Evolutionary conservation across 345 rosid species (phyloP), one percentile per base, ranked within the genome.

Genomic region (Arabis hirsuta): DNA sequence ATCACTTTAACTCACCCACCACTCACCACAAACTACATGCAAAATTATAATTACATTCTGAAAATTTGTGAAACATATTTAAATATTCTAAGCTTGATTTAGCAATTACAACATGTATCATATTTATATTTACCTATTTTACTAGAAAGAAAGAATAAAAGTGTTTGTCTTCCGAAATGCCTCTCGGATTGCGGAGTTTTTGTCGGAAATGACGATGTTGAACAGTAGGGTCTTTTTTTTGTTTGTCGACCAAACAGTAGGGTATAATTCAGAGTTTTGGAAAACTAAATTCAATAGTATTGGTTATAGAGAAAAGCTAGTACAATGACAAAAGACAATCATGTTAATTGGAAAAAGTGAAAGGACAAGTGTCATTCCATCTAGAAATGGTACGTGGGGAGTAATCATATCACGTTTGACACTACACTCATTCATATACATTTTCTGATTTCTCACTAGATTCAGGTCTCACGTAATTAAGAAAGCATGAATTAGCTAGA

Each of bases 321-420:
- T 29, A 60, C 27, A 74, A 58, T 42, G 67, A 74, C 75, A 68
- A 79, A 60, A 73, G 68, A 75, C 67, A 74, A 68, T 77, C 77
- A 65, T 82, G 45, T 64, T 32, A 69, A 69, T 66, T 74, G 53
- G 74, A 76, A 81, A 82, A 60, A 67, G 78, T 59, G 72, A 84
- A 74, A 81, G 86, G 84, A 76, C 83, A 81, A 80, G 78, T 80
- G 90, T 84, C 85, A 83, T 83, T 88, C 86, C 68, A 73, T 80
- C 78, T 80, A 69, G 73, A 84, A 55, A 63, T 74, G 79, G 78
- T 75, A 74, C 77, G 65, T 77, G 82, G 74, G 71, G 62, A 34
- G 69, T 79, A 83, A 88, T 88, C 78, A 86, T 86, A 48, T 69
- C 87, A 78, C 46, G 54, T 74, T 86, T 86, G 89, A 83, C 84